These are phyloP conservation scores for Brassica cretica DNA, from an alignment of 345 rosid species.

Conservation along the genomic window DNA sequence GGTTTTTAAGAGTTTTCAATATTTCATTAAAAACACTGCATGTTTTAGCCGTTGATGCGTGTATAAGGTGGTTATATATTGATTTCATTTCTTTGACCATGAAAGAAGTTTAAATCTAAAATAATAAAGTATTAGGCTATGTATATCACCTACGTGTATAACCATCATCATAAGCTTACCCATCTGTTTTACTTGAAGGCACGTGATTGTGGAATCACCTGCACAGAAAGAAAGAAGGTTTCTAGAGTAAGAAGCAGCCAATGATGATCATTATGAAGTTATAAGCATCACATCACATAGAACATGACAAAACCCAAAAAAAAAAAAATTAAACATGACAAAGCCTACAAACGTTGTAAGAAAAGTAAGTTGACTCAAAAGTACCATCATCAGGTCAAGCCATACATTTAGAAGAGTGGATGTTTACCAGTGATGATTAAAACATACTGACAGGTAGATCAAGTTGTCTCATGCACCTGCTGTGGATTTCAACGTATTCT, in stretches of 20 bases:
- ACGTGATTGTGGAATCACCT: conserved; percentile 52
- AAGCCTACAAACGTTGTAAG: background rate
- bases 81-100: no score
- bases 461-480: conserved; percentile 64
- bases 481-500: conserved; percentile 81
- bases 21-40: no score
- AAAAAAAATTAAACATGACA: background rate
- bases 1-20: no score
- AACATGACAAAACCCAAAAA: background rate
- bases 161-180: conserved; percentile 45
- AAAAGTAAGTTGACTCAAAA: background rate
- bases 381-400: background rate
- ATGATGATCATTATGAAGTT: background rate
- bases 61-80: no score
- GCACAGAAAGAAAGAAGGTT: conserved; percentile 22
- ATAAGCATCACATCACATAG: conserved; percentile 12
- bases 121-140: no score
- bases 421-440: conserved; percentile 4
- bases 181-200: conserved; percentile 52
- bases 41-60: no score
- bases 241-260: conserved; percentile 7
- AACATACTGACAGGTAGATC: conserved; percentile 65
- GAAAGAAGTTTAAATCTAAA: no score
- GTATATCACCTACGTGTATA: no score
- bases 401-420: background rate